A percentile compares a stretch with the other conserved stretches of the same genome.
These are phyloP conservation scores for Cucumis hystrix DNA, from an alignment of 306 rosid species.

Conservation along the genomic window DNA sequence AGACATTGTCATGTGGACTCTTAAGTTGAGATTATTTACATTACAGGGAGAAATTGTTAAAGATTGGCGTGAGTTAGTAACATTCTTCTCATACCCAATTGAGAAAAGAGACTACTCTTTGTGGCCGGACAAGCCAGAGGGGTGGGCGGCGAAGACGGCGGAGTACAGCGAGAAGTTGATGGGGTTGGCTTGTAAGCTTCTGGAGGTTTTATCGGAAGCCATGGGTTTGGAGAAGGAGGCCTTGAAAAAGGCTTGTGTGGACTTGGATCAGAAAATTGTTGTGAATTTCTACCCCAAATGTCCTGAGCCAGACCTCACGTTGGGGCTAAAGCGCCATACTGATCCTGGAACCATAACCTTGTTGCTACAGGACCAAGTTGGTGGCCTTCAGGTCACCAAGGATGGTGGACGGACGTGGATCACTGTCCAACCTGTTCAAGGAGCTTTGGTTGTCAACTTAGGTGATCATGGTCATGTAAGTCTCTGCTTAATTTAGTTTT, in stretches of 20 bases:
- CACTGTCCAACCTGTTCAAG: conserved; percentile 69
- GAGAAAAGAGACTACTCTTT: conserved; percentile 37
- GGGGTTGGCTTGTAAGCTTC: conserved; percentile 51
- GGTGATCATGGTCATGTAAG: conserved; percentile 91
- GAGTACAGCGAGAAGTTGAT: conserved; percentile 66
- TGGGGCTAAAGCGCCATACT: conserved; percentile 81
- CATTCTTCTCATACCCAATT: conserved; percentile 52
- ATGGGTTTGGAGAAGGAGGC: conserved; percentile 84
- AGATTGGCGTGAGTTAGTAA: conserved; percentile 79
- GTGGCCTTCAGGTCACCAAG: conserved; percentile 82
- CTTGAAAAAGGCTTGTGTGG: conserved; percentile 58
- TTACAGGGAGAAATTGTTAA: conserved; percentile 58
- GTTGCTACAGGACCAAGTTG: conserved; percentile 76
- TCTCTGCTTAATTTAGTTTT: too few relatives aligned
- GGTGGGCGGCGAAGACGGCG: conserved; percentile 44
- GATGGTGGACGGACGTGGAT: conserved; percentile 76
- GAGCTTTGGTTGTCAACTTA: conserved; percentile 85
- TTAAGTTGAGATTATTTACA: not conserved
- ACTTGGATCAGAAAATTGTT: conserved; percentile 84
- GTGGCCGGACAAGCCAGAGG: conserved; percentile 88
- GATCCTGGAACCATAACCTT: conserved; percentile 92
- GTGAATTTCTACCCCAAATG: conserved; percentile 80
- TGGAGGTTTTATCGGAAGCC: conserved; percentile 72
- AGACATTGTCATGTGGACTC: too few relatives aligned
- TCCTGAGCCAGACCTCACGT: conserved; percentile 77